Evolutionary conservation across 176 grass and related monocot species (phyloP).

Genomic region (Bolboschoenus planiculmis): DNA sequence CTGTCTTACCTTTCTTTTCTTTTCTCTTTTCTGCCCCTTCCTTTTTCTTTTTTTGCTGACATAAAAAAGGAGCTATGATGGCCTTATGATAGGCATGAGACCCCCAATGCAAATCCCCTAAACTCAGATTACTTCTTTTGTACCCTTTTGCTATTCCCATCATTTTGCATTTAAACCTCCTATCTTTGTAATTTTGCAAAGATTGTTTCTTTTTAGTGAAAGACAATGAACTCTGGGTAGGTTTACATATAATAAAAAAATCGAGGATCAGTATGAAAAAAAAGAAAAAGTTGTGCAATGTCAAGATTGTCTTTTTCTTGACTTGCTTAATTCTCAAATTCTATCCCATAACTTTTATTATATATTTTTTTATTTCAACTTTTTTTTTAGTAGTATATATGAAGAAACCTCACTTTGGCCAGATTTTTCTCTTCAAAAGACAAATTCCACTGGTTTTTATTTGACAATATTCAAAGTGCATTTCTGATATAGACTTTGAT

Average conservation of each 20-base stretch:
- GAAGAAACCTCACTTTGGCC: neutral
- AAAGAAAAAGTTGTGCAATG: neutral
- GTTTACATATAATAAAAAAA: neutral
- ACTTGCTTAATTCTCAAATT: neutral
- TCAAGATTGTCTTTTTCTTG: neutral
- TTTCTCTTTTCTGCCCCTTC: constrained; percentile 12
- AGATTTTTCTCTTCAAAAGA: neutral
- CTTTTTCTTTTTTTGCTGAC: constrained; percentile 47
- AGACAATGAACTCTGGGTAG: neutral
- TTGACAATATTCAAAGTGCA: neutral
- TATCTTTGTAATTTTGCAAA: neutral
- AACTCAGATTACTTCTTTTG: neutral
- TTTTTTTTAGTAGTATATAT: neutral
- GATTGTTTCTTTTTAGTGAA: neutral
- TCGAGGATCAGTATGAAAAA: neutral
- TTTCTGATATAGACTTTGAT: neutral
- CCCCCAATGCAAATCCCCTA: constrained; percentile 3
- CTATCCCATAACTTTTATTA: neutral
- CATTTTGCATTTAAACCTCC: neutral
- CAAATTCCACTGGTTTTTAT: neutral
- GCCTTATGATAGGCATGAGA: constrained; percentile 59
- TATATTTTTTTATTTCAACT: neutral
- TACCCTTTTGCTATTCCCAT: neutral
- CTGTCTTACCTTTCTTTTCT: constrained; percentile 17
- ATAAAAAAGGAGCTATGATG: constrained; percentile 66